Evolutionary conservation across 352 stramenopile genomes (phyloP).

Genomic region (Peronospora tabacina): DNA sequence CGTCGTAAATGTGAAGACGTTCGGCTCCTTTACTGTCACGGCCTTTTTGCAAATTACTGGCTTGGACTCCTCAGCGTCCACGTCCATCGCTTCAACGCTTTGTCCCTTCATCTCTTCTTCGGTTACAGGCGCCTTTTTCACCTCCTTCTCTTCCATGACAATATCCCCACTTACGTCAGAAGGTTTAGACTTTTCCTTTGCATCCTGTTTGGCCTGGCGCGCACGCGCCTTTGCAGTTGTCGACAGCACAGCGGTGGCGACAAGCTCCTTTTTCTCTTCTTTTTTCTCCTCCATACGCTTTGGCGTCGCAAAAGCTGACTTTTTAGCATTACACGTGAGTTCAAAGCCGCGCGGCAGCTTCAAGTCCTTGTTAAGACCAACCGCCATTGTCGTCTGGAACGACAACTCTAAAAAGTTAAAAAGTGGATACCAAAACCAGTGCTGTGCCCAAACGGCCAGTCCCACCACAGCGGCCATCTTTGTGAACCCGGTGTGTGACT

Average conservation of each 20-base stretch:
- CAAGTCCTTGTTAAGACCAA: slow-evolving; percentile 97
- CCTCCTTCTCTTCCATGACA: slow-evolving; percentile 47
- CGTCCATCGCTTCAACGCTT: slow-evolving; percentile 55
- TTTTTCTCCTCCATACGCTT: slow-evolving; percentile 98
- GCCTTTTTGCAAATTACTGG: slow-evolving; percentile 37
- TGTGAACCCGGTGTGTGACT: slow-evolving; percentile 94
- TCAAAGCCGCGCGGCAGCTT: slow-evolving; percentile 95
- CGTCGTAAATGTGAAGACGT: slow-evolving; percentile 89
- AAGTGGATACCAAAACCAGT: slow-evolving; percentile 99
- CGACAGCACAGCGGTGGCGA: slow-evolving; percentile 95
- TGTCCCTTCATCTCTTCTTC: slow-evolving; percentile 45
- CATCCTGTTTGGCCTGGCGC: slow-evolving; percentile 88
- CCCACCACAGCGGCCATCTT: slow-evolving; percentile 96
- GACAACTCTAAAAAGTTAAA: slow-evolving; percentile 97
- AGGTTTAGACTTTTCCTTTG: slow-evolving; percentile 65
- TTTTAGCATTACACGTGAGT: slow-evolving; percentile 90
- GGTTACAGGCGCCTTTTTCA: slow-evolving; percentile 10
- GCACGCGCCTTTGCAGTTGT: slow-evolving; percentile 96
- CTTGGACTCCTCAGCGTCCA: slow-evolving; percentile 54
- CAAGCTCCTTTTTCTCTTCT: slow-evolving; percentile 97
- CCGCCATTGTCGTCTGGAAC: slow-evolving; percentile 93
- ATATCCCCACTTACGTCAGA: slow-evolving; percentile 44
- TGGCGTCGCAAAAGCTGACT: slow-evolving; percentile 95
- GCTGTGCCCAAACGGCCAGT: slow-evolving; percentile 95
- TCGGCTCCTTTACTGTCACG: slow-evolving; percentile 86